Evolutionary conservation across 345 rosid species (phyloP).

Genomic region (Brassica carinata): DNA sequence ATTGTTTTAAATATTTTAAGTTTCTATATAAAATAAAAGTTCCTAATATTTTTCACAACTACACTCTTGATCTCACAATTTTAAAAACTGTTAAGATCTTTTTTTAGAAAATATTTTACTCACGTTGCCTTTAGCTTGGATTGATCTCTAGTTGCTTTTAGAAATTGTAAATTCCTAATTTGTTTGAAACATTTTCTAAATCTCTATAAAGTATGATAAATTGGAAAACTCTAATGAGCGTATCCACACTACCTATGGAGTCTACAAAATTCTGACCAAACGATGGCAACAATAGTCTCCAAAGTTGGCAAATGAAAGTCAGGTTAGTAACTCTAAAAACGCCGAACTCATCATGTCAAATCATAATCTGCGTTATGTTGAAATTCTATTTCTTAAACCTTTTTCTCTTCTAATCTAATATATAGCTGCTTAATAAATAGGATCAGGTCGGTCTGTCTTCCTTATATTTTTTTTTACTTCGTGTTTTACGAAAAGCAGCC

Average conservation of each 20-base stretch:
- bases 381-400: background rate
- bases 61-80: background rate
- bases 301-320: background rate
- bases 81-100: too few relatives aligned
- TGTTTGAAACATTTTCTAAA: too few relatives aligned
- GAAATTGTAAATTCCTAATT: background rate
- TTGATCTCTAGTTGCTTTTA: background rate
- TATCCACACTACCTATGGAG: background rate
- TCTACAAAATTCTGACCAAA: background rate
- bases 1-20: too few relatives aligned
- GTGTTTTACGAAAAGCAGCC: too few relatives aligned
- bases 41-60: too few relatives aligned
- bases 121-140: background rate
- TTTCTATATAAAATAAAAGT: too few relatives aligned
- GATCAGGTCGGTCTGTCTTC: background rate
- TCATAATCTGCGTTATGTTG: background rate
- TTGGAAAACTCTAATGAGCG: too few relatives aligned
- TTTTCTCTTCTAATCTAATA: background rate
- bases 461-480: background rate
- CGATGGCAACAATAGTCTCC: background rate
- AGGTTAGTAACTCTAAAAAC: background rate
- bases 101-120: background rate
- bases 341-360: background rate
- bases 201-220: too few relatives aligned
- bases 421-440: too few relatives aligned